These are phyloP conservation scores for Tinospora cordifolia DNA, from an alignment of 164 flowering plant genomes.

Conservation along the genomic window DNA sequence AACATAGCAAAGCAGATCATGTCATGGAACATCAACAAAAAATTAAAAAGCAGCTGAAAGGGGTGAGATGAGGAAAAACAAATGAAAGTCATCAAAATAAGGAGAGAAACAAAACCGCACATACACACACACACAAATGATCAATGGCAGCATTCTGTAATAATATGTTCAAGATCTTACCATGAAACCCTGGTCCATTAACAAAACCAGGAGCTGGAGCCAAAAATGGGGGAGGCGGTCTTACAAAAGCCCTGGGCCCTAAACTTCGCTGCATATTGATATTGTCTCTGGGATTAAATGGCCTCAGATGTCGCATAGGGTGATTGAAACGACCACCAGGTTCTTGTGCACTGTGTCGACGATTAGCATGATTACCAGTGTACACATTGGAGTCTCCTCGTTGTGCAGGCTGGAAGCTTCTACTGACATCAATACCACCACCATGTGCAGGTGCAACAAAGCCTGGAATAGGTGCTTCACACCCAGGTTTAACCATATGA, in stretches of 20 bases:
- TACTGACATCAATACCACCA: conserved; percentile 28
- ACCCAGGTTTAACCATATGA: conserved; percentile 36
- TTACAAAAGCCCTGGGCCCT: conserved; percentile 52
- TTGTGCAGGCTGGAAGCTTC: conserved; percentile 40
- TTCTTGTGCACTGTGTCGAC: conserved; percentile 51
- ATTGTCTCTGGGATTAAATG: conserved; percentile 41
- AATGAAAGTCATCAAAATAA: neutral
- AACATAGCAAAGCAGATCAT: neutral
- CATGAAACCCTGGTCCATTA: conserved; percentile 58
- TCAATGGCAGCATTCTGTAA: neutral
- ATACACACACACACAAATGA: too few species aligned
- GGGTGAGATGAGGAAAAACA: neutral
- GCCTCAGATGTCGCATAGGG: conserved; percentile 50
- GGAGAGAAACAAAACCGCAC: neutral
- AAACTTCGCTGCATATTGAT: conserved; percentile 41
- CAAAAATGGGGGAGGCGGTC: conserved; percentile 50
- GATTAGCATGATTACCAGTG: conserved; percentile 32
- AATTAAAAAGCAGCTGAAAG: neutral
- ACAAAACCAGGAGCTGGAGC: conserved; percentile 56
- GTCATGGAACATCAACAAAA: neutral
- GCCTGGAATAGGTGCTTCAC: conserved; percentile 39
- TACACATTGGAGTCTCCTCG: conserved; percentile 45
- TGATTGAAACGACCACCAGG: conserved; percentile 42
- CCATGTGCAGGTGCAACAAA: conserved; percentile 47
- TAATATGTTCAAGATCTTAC: conserved; percentile 26